phyloP scores from a whole-genome alignment of 495 filamentous ascomycete genomes.

The Xanthoparmelia taractica region DNA sequence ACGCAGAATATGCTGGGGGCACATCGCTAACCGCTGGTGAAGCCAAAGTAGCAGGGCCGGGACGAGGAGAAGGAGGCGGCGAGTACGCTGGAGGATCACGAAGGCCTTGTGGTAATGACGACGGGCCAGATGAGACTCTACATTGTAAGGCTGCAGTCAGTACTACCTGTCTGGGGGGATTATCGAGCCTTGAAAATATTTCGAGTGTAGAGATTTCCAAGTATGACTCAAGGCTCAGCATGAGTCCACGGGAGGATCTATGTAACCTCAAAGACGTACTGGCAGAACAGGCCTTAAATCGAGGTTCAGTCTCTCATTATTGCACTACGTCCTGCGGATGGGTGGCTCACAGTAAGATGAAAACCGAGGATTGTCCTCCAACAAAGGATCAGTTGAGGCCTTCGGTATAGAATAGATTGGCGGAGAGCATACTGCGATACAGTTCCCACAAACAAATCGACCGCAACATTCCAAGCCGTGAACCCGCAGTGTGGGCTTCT shows the following conservation, averaged over 20 bases:
- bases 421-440: constrained; percentile 45
- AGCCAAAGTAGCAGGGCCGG: constrained; percentile 24
- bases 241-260: background rate
- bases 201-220: background rate
- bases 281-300: constrained; percentile 44
- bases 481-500: constrained; percentile 48
- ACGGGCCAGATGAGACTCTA: constrained; percentile 39
- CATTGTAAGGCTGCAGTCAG: background rate
- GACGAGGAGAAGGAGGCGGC: constrained; percentile 30
- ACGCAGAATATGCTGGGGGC: constrained; percentile 37
- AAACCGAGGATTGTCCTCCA: constrained; percentile 60
- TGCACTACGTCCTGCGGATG: background rate
- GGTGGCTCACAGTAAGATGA: constrained; percentile 51
- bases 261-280: constrained; percentile 19
- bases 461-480: constrained; percentile 55
- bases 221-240: background rate
- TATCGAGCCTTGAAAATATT: background rate
- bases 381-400: constrained; percentile 2
- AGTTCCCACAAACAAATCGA: constrained; percentile 58
- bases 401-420: background rate
- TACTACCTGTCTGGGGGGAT: background rate
- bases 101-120: constrained; percentile 47
- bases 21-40: constrained; percentile 25
- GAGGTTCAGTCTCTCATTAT: constrained; percentile 4
- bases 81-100: constrained; percentile 53